A percentile compares a stretch with the other conserved stretches of the same genome.
Conservation (phyloP, 2,329 filamentous ascomycete genomes). For the Hypoxylon sp. region DNA sequence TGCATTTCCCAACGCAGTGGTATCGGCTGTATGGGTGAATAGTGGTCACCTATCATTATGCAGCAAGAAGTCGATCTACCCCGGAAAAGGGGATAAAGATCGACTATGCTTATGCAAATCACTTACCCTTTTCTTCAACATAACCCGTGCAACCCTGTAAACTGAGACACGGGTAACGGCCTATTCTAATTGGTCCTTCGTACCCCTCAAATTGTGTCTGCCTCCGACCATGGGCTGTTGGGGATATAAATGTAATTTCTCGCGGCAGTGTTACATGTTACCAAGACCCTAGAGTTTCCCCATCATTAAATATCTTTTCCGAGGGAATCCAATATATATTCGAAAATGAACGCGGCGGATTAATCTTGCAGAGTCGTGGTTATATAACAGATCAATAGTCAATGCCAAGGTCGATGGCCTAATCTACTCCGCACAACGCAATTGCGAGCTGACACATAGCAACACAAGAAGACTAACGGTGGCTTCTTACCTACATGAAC, state of each 20-base stretch:
- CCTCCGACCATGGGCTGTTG: background rate
- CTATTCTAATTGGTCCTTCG: background rate
- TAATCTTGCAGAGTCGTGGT: background rate
- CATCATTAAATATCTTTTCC: background rate
- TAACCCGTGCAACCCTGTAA: background rate
- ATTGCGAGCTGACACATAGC: background rate
- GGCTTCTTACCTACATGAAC: background rate
- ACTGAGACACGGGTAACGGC: background rate
- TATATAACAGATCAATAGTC: too few relatives aligned
- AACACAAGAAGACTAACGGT: too few relatives aligned
- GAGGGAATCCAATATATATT: background rate
- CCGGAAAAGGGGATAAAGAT: constrained; percentile 12
- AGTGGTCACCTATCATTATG: background rate
- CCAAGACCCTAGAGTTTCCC: background rate
- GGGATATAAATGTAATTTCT: background rate
- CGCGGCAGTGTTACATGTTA: background rate
- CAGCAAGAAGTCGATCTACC: constrained; percentile 5
- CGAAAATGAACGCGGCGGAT: background rate
- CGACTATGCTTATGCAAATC: constrained; percentile 10
- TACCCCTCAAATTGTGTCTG: background rate
- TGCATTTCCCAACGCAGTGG: constrained; percentile 13
- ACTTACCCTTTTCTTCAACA: background rate
- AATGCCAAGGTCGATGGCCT: background rate
- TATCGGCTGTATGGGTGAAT: constrained; percentile 5
- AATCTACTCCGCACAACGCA: constrained; percentile 2